A percentile compares a stretch with the other conserved stretches of the same genome.
Conservation (phyloP, 495 filamentous ascomycete genomes). For the Podospora australis region DNA sequence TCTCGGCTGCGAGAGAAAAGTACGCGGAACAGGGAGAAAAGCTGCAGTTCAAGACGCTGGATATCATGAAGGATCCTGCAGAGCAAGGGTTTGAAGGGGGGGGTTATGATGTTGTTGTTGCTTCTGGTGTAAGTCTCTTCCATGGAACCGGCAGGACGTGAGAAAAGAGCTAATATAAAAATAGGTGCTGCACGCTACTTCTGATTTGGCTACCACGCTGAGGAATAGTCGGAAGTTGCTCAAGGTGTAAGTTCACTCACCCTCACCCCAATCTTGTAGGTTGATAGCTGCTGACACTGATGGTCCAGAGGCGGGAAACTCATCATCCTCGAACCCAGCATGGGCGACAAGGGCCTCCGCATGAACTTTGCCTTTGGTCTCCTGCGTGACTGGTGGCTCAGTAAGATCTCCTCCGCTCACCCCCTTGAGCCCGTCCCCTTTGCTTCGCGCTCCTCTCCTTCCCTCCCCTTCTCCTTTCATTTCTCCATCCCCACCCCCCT, state of each 20-base stretch:
- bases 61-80: conserved; percentile 43
- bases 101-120: conserved; percentile 49
- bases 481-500: too few species aligned
- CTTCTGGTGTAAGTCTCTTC: conserved; percentile 36
- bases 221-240: neutral
- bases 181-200: neutral
- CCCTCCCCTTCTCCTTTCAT: too few species aligned
- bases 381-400: too few species aligned
- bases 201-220: neutral
- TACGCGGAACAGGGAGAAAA: conserved; percentile 26
- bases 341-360: too few species aligned
- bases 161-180: neutral
- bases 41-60: conserved; percentile 39
- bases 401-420: too few species aligned
- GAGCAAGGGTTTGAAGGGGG: conserved; percentile 41
- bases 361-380: too few species aligned
- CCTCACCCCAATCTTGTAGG: neutral
- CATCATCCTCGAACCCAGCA: conserved; percentile 31
- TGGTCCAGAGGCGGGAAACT: neutral
- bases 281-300: neutral
- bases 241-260: neutral
- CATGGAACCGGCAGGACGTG: neutral
- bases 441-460: too few species aligned
- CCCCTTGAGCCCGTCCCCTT: too few species aligned
- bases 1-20: conserved; percentile 17